phyloP scores from a whole-genome alignment of 139 green algal genomes.

The Eudorina sp. region DNA sequence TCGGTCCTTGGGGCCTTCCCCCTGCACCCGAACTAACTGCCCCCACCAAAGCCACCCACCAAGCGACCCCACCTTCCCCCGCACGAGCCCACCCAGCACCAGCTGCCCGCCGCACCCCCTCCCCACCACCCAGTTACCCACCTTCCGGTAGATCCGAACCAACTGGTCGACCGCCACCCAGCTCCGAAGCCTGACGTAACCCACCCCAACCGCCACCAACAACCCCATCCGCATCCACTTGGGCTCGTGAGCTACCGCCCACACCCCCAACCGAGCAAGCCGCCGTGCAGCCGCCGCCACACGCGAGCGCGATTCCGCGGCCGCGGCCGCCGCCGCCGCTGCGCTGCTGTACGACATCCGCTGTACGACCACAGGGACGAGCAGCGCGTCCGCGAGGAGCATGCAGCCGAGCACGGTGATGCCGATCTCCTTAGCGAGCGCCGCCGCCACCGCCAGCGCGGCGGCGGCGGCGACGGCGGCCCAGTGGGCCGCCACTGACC shows the following conservation, averaged over 20 bases:
- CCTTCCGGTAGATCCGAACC: slow-evolving; percentile 85
- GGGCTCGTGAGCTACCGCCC: slow-evolving; percentile 21
- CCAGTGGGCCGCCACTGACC: slow-evolving; percentile 61
- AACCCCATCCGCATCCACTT: slow-evolving; percentile 58
- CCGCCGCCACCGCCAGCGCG: slow-evolving; percentile 62
- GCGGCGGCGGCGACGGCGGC: slow-evolving; percentile 52
- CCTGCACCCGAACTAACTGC: too few species aligned
- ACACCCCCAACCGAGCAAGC: background rate
- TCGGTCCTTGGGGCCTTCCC: too few species aligned
- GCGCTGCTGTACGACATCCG: background rate
- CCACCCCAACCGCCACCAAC: slow-evolving; percentile 47
- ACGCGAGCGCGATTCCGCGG: background rate
- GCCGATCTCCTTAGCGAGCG: slow-evolving; percentile 87
- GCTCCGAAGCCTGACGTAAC: slow-evolving; percentile 66
- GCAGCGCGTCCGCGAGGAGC: slow-evolving; percentile 71
- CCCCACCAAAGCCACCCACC: too few species aligned
- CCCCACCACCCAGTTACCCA: too few species aligned
- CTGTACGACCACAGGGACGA: slow-evolving; percentile 52
- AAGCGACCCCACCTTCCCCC: too few species aligned
- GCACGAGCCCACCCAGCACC: too few species aligned
- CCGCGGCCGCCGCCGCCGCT: background rate
- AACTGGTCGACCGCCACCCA: slow-evolving; percentile 81
- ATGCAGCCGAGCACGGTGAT: slow-evolving; percentile 79
- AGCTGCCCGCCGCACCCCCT: too few species aligned
- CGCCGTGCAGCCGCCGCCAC: background rate